phyloP scores from a whole-genome alignment of 1,139 yeast genomes.

The Lodderomyces jiufengensis region DNA sequence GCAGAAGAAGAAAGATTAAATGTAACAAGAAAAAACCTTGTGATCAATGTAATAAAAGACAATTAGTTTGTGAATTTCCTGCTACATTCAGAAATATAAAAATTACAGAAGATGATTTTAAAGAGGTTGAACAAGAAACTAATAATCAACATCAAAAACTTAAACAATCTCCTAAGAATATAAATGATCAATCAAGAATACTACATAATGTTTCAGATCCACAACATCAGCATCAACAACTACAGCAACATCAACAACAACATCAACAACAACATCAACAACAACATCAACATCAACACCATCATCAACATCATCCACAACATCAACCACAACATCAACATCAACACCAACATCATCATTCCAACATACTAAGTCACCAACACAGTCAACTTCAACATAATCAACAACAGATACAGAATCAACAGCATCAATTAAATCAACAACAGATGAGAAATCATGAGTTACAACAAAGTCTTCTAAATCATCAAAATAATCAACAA shows the following conservation, averaged over 20 bases:
- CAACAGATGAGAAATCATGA: constrained; percentile 3
- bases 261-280: not conserved
- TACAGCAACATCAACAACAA: not conserved
- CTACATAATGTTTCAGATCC: constrained; percentile 4
- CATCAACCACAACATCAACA: not conserved
- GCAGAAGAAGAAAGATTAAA: constrained; percentile 39
- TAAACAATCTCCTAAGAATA: not conserved
- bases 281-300: not conserved
- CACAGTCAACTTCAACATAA: constrained; percentile 1
- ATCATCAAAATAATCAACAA: not conserved
- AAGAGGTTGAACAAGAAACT: constrained; percentile 1
- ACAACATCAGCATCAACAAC: constrained; percentile 3
- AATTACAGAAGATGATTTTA: constrained; percentile 24
- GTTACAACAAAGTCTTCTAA: not conserved
- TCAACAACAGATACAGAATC: constrained; percentile 1
- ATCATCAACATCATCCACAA: not conserved
- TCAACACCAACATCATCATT: not conserved
- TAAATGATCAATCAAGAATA: too few relatives aligned
- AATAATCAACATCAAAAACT: not conserved
- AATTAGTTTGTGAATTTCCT: constrained; percentile 36
- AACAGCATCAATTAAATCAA: not conserved
- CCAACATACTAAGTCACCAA: not conserved
- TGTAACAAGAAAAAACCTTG: constrained; percentile 41
- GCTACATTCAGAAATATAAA: constrained; percentile 37
- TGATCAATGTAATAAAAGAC: constrained; percentile 33